Evolutionary conservation across 768 basidiomycete genomes (phyloP).

Genomic region (Psilocybe tampanensis): DNA sequence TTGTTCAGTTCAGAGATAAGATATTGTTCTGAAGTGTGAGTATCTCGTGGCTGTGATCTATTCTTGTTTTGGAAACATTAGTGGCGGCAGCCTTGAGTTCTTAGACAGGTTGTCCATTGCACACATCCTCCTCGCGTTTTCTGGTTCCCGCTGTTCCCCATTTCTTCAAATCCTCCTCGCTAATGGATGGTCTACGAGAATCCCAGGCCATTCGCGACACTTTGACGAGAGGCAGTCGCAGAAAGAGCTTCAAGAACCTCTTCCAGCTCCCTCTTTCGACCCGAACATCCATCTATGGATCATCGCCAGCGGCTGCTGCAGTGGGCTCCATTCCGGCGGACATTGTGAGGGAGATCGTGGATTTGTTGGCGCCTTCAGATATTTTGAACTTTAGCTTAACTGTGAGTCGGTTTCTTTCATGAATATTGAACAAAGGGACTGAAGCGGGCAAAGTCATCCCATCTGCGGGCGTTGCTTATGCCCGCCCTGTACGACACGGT

Average conservation of each 20-base stretch:
- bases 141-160: conserved; percentile 4
- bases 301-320: conserved; percentile 23
- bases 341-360: conserved; percentile 40
- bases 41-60: conserved; percentile 3
- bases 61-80: conserved; percentile 8
- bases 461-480: conserved; percentile 32
- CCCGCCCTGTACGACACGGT: conserved; percentile 48
- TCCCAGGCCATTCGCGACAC: conserved; percentile 16
- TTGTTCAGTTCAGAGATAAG: too few species aligned
- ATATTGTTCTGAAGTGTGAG: neutral
- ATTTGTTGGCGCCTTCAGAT: conserved; percentile 36
- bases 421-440: conserved; percentile 2
- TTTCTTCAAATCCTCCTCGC: neutral
- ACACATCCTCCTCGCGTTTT: conserved; percentile 13
- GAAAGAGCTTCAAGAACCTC: conserved; percentile 37
- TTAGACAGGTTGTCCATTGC: conserved; percentile 17
- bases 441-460: conserved; percentile 14
- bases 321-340: conserved; percentile 39
- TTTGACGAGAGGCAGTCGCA: conserved; percentile 22
- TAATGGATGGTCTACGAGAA: conserved; percentile 19
- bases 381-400: conserved; percentile 44
- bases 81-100: conserved; percentile 20
- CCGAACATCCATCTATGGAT: conserved; percentile 26
- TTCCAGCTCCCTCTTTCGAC: conserved; percentile 35
- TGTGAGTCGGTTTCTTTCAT: conserved; percentile 29